Base-by-base conservation (phyloP, 805 yeast species). In the Teunomyces gatunensis region DNA sequence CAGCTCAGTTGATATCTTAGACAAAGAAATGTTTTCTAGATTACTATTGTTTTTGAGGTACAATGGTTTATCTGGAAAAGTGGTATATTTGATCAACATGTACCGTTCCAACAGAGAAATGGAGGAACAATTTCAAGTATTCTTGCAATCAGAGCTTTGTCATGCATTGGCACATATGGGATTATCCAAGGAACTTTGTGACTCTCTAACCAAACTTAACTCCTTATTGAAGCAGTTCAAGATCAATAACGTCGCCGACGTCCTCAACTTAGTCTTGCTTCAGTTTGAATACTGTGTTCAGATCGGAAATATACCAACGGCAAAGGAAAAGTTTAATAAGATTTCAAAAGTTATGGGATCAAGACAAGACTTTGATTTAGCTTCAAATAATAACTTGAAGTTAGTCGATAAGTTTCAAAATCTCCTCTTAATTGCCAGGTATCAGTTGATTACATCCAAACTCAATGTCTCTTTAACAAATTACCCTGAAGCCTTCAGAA, bases 371-470 rank as follows among this genome's bases (percentile, higher is more conserved):
- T 68, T 69, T 45, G 53, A 57, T 33, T 47, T 69, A 11, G 43
- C 36, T n/a, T 40, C 55, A 10, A 48, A 48, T 6, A 40, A 47
- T 1, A 50, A 44, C 17, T 12, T 54, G 4, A 35, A 56, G 3
- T 21, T 64, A 34, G 46, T 36, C 6, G 54, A 53, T 5, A 64
- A 60, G 47, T 56, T 72, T 15, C 35, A 45, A 5, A 67, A 65
- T 43, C 52, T 73, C 5, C 25, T 64, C 2, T 42, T 68, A 2
- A 47, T 75, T 13, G 68, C 77, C 0, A 60, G 56, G 39, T 67
- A 76, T 44, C 77, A 75, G 37, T 45, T 55, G 20, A 36, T 71
- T 5, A 53, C 71, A 2, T 54, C 72, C 1, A 44, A 52, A 17
- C 51, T 68, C 29, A 59, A 63, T 21, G 44, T 39, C 28, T 39